Conservation (phyloP, 192 early-diverging fungal species). For the Entomortierella parvispora region DNA sequence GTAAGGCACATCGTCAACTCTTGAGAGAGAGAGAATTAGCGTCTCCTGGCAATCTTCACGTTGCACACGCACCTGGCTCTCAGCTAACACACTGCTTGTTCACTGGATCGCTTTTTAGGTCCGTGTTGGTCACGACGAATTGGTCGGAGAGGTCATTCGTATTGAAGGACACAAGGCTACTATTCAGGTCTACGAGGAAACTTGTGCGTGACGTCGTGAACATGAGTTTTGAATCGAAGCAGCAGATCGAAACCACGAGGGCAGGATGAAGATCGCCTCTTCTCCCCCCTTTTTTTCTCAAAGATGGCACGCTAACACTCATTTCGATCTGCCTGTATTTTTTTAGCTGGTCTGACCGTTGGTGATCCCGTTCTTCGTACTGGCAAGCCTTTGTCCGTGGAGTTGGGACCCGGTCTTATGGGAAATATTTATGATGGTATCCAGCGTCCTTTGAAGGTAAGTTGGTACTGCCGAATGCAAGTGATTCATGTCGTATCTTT, state of each 20-base stretch:
- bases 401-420: slow-evolving; percentile 97
- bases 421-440: slow-evolving; percentile 99
- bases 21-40: neutral
- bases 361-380: slow-evolving; percentile 99
- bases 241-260: too few species aligned
- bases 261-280: too few species aligned
- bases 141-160: slow-evolving; percentile 99
- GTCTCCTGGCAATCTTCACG: neutral
- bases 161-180: slow-evolving; percentile 99
- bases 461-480: neutral
- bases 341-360: slow-evolving; percentile 92
- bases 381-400: slow-evolving; percentile 97
- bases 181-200: slow-evolving; percentile 99
- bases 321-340: too few species aligned
- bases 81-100: neutral
- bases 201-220: slow-evolving; percentile 64
- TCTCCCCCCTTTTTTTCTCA: neutral
- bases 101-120: slow-evolving; percentile 62
- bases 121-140: slow-evolving; percentile 95
- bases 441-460: slow-evolving; percentile 94
- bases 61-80: slow-evolving; percentile 1
- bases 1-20: slow-evolving; percentile 59
- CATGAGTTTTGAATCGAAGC: neutral
- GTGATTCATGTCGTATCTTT: neutral
- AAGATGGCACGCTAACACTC: neutral